These are phyloP conservation scores for Xylaria sp. DNA, from an alignment of 2,329 filamentous ascomycete species.

Conservation along the genomic window DNA sequence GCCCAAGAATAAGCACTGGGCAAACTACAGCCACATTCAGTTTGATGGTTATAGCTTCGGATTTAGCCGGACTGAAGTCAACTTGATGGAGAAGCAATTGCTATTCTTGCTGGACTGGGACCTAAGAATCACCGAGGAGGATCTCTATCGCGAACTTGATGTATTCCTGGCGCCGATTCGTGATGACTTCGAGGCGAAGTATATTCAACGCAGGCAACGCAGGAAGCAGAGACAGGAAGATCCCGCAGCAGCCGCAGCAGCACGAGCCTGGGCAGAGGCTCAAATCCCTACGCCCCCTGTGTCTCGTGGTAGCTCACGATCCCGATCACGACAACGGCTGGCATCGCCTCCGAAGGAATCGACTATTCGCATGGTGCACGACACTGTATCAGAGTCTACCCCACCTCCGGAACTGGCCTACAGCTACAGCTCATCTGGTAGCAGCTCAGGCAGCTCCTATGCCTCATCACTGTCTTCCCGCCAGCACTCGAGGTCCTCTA, in stretches of 20 bases:
- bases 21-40: slow-evolving; percentile 85
- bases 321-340: slow-evolving; percentile 51
- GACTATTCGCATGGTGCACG: slow-evolving; percentile 54
- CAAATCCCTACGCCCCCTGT: slow-evolving; percentile 60
- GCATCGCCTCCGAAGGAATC: slow-evolving; percentile 53
- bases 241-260: slow-evolving; percentile 49
- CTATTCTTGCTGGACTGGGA: slow-evolving; percentile 97
- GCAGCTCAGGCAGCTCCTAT: slow-evolving; percentile 59
- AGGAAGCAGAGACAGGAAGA: slow-evolving; percentile 57
- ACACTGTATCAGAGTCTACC: slow-evolving; percentile 49
- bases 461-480: slow-evolving; percentile 60
- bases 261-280: slow-evolving; percentile 53
- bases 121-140: slow-evolving; percentile 82
- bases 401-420: slow-evolving; percentile 62
- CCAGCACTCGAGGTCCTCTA: slow-evolving; percentile 62
- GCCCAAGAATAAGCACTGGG: slow-evolving; percentile 99
- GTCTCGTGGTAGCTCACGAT: slow-evolving; percentile 56
- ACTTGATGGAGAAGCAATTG: slow-evolving; percentile 99
- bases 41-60: slow-evolving; percentile 76
- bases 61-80: slow-evolving; percentile 95
- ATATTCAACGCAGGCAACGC: slow-evolving; percentile 62
- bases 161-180: slow-evolving; percentile 89
- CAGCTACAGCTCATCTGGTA: slow-evolving; percentile 53
- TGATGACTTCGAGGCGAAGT: slow-evolving; percentile 62
- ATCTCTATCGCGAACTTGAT: slow-evolving; percentile 88